Evolutionary conservation across 352 stramenopile species (phyloP).

Genomic region (Thraustochytrium sp.): DNA sequence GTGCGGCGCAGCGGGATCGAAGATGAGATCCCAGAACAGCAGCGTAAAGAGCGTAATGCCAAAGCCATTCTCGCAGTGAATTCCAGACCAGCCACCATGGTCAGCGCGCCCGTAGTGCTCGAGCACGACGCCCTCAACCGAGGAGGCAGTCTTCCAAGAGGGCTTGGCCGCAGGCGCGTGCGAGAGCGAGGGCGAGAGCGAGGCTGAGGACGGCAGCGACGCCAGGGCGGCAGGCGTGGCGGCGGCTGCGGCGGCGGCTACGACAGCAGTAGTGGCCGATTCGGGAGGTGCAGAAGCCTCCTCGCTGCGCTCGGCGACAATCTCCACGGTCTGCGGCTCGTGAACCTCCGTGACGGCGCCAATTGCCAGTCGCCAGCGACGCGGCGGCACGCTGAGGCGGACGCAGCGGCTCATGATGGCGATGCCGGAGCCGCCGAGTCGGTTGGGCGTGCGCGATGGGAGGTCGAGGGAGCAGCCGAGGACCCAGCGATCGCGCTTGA

Average conservation of each 20-base stretch:
- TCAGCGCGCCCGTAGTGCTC: not conserved
- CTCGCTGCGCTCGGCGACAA: not conserved
- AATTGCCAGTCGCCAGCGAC: not conserved
- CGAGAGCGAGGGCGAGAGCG: too few species aligned
- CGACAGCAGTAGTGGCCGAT: too few species aligned
- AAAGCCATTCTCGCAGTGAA: slow-evolving; percentile 34
- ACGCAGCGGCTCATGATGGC: not conserved
- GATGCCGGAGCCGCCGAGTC: not conserved
- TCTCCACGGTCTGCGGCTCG: not conserved
- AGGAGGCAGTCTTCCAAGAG: not conserved
- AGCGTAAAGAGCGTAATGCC: not conserved
- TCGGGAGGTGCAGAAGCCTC: too few species aligned
- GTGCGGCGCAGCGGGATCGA: not conserved
- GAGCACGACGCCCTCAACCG: not conserved
- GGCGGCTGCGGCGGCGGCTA: not conserved
- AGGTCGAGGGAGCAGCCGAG: not conserved
- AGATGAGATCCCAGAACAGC: slow-evolving; percentile 25
- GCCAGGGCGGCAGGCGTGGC: not conserved
- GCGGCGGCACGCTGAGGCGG: slow-evolving; percentile 9
- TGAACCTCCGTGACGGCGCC: not conserved
- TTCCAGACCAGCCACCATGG: not conserved
- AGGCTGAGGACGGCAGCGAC: too few species aligned
- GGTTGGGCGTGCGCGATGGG: not conserved
- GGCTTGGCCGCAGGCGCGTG: not conserved
- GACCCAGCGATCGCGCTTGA: not conserved